Base-by-base conservation (phyloP, 371 early-diverging fungal species). In the Mucor indicus region DNA sequence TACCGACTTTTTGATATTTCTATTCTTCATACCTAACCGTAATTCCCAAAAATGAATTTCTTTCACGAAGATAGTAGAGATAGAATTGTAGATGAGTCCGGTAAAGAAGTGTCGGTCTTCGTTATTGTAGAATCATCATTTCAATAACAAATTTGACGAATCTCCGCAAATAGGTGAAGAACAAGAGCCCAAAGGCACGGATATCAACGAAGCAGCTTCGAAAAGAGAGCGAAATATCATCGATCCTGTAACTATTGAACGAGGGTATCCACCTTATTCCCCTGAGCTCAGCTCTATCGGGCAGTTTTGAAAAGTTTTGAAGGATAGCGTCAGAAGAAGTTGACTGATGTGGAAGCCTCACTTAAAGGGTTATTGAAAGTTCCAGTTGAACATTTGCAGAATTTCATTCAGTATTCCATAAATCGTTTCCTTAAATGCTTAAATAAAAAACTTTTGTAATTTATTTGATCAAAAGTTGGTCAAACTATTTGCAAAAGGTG, bases 121-220 rank as follows among this genome's bases (percentile, higher is more conserved):
- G 48, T 44, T 15, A 13, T 30, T 51, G 31, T 51, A 37, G 51
- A 44, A 13, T 32, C 43, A 15, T 29, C 44, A 6, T 51, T 51
- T 37, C 51, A 30, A 19, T 51, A 31, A 38, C 22, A 8, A 51
- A 44, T 36, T 22, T 51, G 38, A 51, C 44, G 23, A 44, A 51
- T 22, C 44, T 38, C 2, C 44, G 36, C 4, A 50, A 43, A 24
- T 50, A 50, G 22, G 22, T 42, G 4, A 49, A 41, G 33, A 41
- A 49, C 20, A 41, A 40, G 9, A 38, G 50, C 42, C 50, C 50
- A 41, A 16, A 32, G 36, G 33, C 50, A 40, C 50, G 33, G 41
- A 33, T 49, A 49, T 42, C 39, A 42, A 48, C 50, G 50, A 49
- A 49, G 41, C 42, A 49, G 23, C 50, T 41, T 49, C 50, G n/a